A percentile compares a stretch with the other conserved stretches of the same genome.
Conservation (phyloP, 2,329 filamentous ascomycete genomes). For the Venturia effusa region DNA sequence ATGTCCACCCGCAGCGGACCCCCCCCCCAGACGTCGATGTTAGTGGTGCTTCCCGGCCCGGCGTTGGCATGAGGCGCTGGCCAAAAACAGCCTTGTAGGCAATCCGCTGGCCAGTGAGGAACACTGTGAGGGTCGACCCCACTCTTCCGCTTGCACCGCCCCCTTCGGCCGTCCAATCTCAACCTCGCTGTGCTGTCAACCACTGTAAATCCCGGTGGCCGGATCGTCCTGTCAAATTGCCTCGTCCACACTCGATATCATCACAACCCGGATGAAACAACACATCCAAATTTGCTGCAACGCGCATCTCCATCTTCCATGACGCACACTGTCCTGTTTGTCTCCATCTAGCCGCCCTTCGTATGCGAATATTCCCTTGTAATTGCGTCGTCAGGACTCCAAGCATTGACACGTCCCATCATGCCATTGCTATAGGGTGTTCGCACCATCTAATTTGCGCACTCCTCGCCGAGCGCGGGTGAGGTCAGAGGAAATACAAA, state of each 20-base stretch:
- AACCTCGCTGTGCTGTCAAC: not conserved
- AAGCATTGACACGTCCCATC: not conserved
- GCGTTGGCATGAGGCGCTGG: not conserved
- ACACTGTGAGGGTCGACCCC: not conserved
- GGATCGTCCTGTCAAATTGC: not conserved
- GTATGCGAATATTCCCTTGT: no score
- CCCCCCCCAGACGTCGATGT: not conserved
- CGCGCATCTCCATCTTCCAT: not conserved
- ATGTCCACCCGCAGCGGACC: no score
- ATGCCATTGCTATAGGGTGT: not conserved
- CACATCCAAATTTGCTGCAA: not conserved
- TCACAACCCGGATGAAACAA: not conserved
- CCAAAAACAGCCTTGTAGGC: not conserved
- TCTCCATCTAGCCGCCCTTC: no score
- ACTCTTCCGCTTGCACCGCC: not conserved
- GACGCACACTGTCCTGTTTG: not conserved
- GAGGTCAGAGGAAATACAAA: not conserved
- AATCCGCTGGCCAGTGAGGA: not conserved
- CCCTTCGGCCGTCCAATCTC: not conserved
- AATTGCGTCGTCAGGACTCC: not conserved
- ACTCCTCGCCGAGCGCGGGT: not conserved
- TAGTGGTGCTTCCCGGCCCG: not conserved
- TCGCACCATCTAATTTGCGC: not conserved
- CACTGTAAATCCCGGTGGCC: not conserved
- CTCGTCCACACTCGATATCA: not conserved